Percentiles rank a stretch among this genome's conserved stretches.
Evolutionary conservation across 1,139 yeast genomes (phyloP).

Genomic region (Pichia sp.): DNA sequence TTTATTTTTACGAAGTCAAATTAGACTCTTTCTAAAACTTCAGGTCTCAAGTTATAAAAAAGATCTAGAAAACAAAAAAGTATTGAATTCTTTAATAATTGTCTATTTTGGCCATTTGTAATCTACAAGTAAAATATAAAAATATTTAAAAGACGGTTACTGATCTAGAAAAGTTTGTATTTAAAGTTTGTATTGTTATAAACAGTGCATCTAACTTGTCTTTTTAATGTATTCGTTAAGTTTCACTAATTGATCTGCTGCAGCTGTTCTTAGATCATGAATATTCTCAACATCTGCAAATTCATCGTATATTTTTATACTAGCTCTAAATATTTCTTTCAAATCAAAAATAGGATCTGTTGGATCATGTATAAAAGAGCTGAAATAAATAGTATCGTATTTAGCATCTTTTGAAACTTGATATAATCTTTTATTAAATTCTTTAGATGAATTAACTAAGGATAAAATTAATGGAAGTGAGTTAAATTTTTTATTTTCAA

Average conservation of each 20-base stretch:
- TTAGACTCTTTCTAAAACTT: too few species aligned
- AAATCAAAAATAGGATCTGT: conserved; percentile 6
- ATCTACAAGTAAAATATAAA: too few species aligned
- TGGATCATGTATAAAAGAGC: conserved; percentile 3
- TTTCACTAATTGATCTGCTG: conserved; percentile 6
- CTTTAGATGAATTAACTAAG: conserved; percentile 8
- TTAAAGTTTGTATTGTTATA: too few species aligned
- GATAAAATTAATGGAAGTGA: conserved; percentile 3
- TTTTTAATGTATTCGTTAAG: conserved; percentile 5
- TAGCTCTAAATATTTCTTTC: conserved; percentile 6
- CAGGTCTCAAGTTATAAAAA: too few species aligned
- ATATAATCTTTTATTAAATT: conserved; percentile 12
- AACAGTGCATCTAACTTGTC: too few species aligned
- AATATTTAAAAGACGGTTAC: too few species aligned
- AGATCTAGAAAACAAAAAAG: too few species aligned
- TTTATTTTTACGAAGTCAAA: too few species aligned
- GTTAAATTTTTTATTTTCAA: neutral
- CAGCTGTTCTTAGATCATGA: neutral
- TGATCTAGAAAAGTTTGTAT: too few species aligned
- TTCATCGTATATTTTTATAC: conserved; percentile 8
- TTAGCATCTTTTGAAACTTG: conserved; percentile 6
- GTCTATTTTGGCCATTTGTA: too few species aligned
- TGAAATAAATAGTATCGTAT: conserved; percentile 11
- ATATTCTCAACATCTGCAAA: neutral
- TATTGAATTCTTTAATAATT: too few species aligned